Base-by-base conservation (phyloP, 192 early-diverging fungal species). In the Podila epicladia region DNA sequence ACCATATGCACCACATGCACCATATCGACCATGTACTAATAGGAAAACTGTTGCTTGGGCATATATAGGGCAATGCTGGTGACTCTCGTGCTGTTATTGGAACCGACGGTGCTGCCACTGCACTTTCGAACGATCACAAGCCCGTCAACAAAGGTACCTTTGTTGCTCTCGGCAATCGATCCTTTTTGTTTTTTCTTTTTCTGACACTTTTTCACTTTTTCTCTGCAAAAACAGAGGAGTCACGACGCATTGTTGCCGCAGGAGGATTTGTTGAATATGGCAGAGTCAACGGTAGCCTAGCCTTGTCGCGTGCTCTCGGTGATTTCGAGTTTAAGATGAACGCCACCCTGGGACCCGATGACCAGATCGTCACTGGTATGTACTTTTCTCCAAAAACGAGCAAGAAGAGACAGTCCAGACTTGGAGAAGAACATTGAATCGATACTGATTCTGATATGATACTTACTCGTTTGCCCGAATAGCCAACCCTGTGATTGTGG, bases 291-390 rank as follows among this genome's bases (percentile, higher is more conserved):
- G 98, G 97, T 90, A 85, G 97, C 83, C 85, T 98, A 51, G 97
- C 97, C 37, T 86, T 99, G 49, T 98, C 97, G 57, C 93, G 98
- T 64, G 98, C 98, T 7, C 87, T 99, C 62, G 98, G 98, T 35
- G 98, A 99, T 75, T 98, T 97, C 83, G 97, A 98, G 85, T 98
- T 98, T 86, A 99, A 99, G 88, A 89, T 94, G 80, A 95, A 95
- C 82, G 64, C 82, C 3, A 82, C 88, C 57, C 82, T 97, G 41
- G 82, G 92, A 24, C 79, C 92, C 69, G 95, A 97, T 83, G 82
- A 95, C 74, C 98, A 99, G 87, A 91, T 96, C 29, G 97, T 99
- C n/a, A 99, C 96, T 28, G 85, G 89, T 85, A 83, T 26, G 70
- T 33, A 19, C 31, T 31, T 13, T 9, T 29, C 17, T 58, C 17